Evolutionary conservation across 345 rosid genomes (phyloP).

Genomic region (thale cress (Arabidopsis thaliana)): DNA sequence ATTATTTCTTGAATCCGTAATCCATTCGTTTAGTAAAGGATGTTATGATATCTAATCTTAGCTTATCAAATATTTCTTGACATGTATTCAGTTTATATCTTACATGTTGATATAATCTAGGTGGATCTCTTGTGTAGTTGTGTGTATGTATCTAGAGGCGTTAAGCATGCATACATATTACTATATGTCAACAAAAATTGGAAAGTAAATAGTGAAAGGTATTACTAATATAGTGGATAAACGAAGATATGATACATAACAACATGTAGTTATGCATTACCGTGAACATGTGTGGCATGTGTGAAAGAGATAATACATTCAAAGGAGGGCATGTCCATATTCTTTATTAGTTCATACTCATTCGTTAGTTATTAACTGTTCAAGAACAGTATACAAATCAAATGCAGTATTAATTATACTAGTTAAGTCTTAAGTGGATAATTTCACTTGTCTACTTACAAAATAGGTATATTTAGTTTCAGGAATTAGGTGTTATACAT

Average conservation of each 20-base stretch:
- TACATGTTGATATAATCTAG: neutral
- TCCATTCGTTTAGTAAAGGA: neutral
- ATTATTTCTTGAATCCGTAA: neutral
- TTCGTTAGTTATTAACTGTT: slow-evolving; percentile 42
- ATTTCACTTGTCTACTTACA: neutral
- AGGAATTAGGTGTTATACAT: neutral
- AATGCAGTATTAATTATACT: neutral
- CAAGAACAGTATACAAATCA: slow-evolving; percentile 27
- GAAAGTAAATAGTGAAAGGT: neutral
- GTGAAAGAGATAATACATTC: neutral
- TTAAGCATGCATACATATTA: neutral
- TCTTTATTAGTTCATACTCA: slow-evolving; percentile 8
- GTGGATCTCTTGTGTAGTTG: neutral
- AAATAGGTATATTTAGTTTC: neutral
- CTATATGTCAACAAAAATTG: neutral
- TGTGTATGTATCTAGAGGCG: neutral
- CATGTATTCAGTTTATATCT: neutral
- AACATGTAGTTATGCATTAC: neutral
- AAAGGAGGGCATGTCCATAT: slow-evolving; percentile 11
- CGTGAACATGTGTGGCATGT: slow-evolving; percentile 9
- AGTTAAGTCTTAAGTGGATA: neutral
- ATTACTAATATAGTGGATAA: neutral
- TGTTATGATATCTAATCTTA: neutral
- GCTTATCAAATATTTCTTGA: neutral
- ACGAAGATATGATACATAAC: neutral